These are phyloP conservation scores for Venturia pyrina DNA, from an alignment of 2,329 filamentous ascomycete genomes.

Conservation along the genomic window DNA sequence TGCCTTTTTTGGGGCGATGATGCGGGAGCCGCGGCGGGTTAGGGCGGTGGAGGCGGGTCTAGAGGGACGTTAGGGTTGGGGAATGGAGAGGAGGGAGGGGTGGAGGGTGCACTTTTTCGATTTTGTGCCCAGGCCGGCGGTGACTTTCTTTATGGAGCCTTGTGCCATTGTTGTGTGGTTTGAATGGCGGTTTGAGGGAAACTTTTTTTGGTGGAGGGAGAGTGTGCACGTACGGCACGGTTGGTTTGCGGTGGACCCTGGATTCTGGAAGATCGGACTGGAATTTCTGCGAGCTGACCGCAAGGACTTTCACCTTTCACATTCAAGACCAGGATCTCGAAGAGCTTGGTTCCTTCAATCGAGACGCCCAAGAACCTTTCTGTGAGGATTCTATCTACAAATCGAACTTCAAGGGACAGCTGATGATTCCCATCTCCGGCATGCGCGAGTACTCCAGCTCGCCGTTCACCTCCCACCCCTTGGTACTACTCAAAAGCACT, in stretches of 20 bases:
- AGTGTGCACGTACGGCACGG: too few relatives aligned
- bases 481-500: conserved; percentile 5
- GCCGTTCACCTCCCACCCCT: conserved; percentile 11
- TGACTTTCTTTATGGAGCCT: conserved; percentile 36
- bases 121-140: conserved; percentile 22
- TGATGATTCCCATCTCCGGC: conserved; percentile 13
- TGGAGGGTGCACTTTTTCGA: conserved; percentile 26
- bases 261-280: too few relatives aligned
- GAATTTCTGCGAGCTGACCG: neutral
- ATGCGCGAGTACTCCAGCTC: conserved; percentile 10
- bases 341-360: neutral
- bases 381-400: neutral
- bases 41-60: conserved; percentile 21
- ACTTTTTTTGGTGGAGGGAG: neutral
- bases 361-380: neutral
- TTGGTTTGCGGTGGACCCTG: neutral
- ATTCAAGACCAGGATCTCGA: neutral
- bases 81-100: neutral
- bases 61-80: neutral
- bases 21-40: conserved; percentile 45
- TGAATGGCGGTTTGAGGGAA: neutral
- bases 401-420: conserved; percentile 10
- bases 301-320: neutral
- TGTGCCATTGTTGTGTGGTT: conserved; percentile 32
- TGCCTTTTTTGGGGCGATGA: conserved; percentile 58